Conservation (phyloP, 192 early-diverging fungal genomes). For the Spizellomyces sp. region DNA sequence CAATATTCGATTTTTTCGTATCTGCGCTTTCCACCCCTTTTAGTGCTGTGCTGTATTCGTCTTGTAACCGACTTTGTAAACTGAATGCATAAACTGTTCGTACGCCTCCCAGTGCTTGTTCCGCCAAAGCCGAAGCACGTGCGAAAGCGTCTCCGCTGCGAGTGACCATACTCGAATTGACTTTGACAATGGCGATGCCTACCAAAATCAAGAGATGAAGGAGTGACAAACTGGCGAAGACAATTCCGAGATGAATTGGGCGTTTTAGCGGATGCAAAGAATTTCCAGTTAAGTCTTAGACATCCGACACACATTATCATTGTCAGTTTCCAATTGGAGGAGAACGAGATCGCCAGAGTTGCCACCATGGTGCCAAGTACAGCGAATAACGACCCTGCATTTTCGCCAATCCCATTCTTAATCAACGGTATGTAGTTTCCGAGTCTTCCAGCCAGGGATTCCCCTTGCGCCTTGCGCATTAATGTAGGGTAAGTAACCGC, state of each 20-base stretch:
- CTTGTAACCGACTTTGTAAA: conserved; percentile 15
- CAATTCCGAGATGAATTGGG: too few species aligned
- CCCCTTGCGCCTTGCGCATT: conserved; percentile 13
- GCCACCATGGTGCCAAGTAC: background rate
- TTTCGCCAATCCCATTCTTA: conserved; percentile 33
- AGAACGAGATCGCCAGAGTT: conserved; percentile 9
- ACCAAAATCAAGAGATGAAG: conserved; percentile 73
- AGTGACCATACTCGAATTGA: conserved; percentile 80
- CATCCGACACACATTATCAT: conserved; percentile 17
- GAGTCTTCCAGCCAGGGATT: conserved; percentile 30
- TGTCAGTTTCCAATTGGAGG: conserved; percentile 5
- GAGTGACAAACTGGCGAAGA: conserved; percentile 54
- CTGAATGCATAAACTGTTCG: conserved; percentile 54
- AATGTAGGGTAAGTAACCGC: background rate
- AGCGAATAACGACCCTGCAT: conserved; percentile 1
- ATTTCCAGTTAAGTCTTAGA: background rate
- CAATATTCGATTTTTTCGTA: conserved; percentile 43
- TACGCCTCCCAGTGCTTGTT: conserved; percentile 49
- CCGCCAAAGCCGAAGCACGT: conserved; percentile 14
- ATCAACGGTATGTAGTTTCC: conserved; percentile 26
- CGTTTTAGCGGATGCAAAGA: too few species aligned
- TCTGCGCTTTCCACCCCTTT: conserved; percentile 14
- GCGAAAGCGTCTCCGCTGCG: conserved; percentile 35
- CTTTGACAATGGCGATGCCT: conserved; percentile 67
- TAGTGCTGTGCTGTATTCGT: conserved; percentile 20